Percentiles rank a stretch among this genome's conserved stretches.
Conservation (phyloP, 2,329 filamentous ascomycete species). For the Fusarium duplospermum region DNA sequence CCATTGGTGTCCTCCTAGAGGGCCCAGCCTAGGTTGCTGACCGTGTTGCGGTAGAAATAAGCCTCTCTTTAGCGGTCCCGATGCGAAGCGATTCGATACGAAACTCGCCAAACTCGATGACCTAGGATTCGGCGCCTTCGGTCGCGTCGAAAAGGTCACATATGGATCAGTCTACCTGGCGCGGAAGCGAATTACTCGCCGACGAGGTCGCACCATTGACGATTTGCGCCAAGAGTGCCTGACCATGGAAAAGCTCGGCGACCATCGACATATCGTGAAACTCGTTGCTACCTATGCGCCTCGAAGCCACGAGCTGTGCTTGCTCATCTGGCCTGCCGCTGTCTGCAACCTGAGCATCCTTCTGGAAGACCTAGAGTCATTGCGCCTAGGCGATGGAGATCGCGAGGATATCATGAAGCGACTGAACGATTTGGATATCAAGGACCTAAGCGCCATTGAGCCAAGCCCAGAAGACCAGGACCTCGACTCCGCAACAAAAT, state of each 20-base stretch:
- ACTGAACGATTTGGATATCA: constrained; percentile 53
- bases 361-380: constrained; percentile 56
- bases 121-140: constrained; percentile 58
- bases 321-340: constrained; percentile 61
- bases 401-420: constrained; percentile 55
- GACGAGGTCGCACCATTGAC: constrained; percentile 53
- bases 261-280: constrained; percentile 61
- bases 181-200: constrained; percentile 55
- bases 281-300: constrained; percentile 60
- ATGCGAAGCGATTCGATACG: constrained; percentile 50
- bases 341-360: constrained; percentile 58
- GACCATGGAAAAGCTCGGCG: constrained; percentile 58
- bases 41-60: constrained; percentile 42
- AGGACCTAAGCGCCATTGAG: constrained; percentile 52
- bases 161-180: constrained; percentile 57
- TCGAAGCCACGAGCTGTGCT: constrained; percentile 54
- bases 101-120: constrained; percentile 48
- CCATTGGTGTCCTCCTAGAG: not conserved
- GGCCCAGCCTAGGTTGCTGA: constrained; percentile 8
- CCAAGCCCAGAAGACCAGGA: constrained; percentile 33
- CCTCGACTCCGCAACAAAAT: constrained; percentile 42
- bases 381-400: constrained; percentile 53
- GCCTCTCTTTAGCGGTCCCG: constrained; percentile 45
- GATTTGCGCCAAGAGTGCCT: constrained; percentile 58
- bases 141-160: constrained; percentile 57